These are phyloP conservation scores for Leccinum barrowsii DNA, from an alignment of 768 basidiomycete species.

Conservation along the genomic window DNA sequence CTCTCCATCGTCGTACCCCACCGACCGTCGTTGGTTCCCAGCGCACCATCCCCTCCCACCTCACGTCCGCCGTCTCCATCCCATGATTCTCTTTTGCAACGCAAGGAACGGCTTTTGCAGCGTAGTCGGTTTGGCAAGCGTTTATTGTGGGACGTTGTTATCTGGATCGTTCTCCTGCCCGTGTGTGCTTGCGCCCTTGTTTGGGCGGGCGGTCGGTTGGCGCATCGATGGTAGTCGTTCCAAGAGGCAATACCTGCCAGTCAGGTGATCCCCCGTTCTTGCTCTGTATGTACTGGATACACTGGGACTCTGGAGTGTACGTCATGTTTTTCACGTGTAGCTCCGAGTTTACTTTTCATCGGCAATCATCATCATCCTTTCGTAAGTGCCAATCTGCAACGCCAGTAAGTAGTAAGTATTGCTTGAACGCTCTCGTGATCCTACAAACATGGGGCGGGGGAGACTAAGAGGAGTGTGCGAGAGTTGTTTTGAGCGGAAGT, in stretches of 20 bases:
- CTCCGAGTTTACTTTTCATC: background rate
- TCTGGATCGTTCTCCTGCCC: slow-evolving; percentile 69
- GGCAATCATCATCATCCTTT: background rate
- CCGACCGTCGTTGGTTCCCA: slow-evolving; percentile 27
- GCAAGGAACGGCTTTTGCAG: slow-evolving; percentile 86
- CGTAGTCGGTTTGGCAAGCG: slow-evolving; percentile 65
- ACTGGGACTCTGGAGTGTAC: slow-evolving; percentile 6
- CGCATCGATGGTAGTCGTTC: slow-evolving; percentile 47
- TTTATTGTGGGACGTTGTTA: slow-evolving; percentile 79
- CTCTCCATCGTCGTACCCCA: slow-evolving; percentile 78
- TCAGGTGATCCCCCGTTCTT: background rate
- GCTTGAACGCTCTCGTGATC: background rate
- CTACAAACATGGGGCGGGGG: no score
- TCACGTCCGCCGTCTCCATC: slow-evolving; percentile 28
- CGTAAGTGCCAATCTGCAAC: background rate
- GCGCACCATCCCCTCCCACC: slow-evolving; percentile 18
- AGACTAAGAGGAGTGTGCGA: no score
- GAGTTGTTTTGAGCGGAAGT: no score
- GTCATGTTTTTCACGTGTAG: background rate
- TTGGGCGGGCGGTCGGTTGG: slow-evolving; percentile 55
- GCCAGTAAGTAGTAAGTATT: background rate
- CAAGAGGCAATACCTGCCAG: slow-evolving; percentile 3
- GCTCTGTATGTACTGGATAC: background rate
- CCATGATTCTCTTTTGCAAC: slow-evolving; percentile 70
- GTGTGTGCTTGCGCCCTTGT: slow-evolving; percentile 51